Percentiles rank a stretch among this genome's conserved stretches.
Conservation (phyloP, 2,329 filamentous ascomycete species). For the Penicillium sp. region DNA sequence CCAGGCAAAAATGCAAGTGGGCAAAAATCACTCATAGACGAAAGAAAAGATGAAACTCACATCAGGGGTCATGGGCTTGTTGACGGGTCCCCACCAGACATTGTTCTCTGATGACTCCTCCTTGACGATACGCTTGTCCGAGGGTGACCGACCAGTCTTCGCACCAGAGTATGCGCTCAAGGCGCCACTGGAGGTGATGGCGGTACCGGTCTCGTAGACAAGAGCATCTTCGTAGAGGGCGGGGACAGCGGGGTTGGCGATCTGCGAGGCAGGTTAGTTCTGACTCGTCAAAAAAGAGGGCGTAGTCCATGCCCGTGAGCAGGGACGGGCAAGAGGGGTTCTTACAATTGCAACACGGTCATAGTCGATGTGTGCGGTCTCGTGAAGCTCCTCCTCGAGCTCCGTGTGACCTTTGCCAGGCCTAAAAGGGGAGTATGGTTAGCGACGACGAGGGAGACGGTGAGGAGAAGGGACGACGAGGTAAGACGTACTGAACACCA, state of each 20-base stretch:
- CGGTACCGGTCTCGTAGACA: constrained; percentile 94
- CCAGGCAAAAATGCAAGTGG: constrained; percentile 16
- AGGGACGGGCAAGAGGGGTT: constrained; percentile 3
- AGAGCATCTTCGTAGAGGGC: constrained; percentile 98
- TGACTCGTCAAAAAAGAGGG: constrained; percentile 3
- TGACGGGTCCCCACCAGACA: constrained; percentile 98
- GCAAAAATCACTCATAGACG: constrained; percentile 15
- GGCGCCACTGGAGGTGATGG: constrained; percentile 93
- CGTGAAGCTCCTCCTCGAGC: constrained; percentile 95
- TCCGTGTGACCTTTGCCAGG: constrained; percentile 88
- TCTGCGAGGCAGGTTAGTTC: constrained; percentile 39
- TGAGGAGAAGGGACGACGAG: constrained; percentile 11
- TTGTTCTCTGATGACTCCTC: constrained; percentile 85
- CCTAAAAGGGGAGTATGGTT: constrained; percentile 46
- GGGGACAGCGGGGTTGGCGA: constrained; percentile 90
- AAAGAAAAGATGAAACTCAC: constrained; percentile 58
- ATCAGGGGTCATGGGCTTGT: constrained; percentile 97
- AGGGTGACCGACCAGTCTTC: constrained; percentile 95
- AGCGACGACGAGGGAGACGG: constrained; percentile 15
- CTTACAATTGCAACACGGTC: constrained; percentile 95
- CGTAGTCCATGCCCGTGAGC: constrained; percentile 6
- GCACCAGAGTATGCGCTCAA: constrained; percentile 96
- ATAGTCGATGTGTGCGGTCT: constrained; percentile 98
- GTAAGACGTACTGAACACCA: constrained; percentile 75
- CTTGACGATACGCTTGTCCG: constrained; percentile 96